phyloP scores from a whole-genome alignment of 176 grass and related monocot genomes.

The Bonia amplexicaulis region DNA sequence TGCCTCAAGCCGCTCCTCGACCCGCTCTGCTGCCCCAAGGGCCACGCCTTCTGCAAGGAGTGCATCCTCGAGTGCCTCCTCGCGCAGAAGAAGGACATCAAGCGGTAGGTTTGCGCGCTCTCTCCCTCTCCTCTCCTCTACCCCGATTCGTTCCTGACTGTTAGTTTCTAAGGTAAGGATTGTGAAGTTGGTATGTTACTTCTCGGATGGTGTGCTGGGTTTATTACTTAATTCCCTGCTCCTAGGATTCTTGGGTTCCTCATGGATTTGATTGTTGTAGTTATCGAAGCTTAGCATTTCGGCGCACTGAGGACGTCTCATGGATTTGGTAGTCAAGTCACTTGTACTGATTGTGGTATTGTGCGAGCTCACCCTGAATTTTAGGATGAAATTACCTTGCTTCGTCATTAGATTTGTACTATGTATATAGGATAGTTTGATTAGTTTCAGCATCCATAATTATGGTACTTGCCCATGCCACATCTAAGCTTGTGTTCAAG shows the following conservation, averaged over 20 bases:
- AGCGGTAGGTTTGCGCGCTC: conserved; percentile 39
- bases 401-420: not conserved
- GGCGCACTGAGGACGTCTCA: not conserved
- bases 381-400: not conserved
- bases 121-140: not conserved
- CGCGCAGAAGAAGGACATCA: conserved; percentile 97
- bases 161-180: not conserved
- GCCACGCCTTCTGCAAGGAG: conserved; percentile 95
- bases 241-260: not conserved
- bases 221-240: not conserved
- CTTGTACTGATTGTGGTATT: not conserved
- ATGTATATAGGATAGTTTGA: not conserved
- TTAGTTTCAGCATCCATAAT: not conserved
- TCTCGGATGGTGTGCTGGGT: not conserved
- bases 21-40: conserved; percentile 87
- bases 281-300: not conserved
- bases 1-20: conserved; percentile 91
- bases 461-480: not conserved
- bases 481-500: not conserved
- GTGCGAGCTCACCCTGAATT: not conserved
- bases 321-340: not conserved
- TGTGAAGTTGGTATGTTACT: not conserved
- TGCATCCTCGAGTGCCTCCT: conserved; percentile 98
- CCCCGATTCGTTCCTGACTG: not conserved
- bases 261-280: not conserved